Evolutionary conservation across 257 asterid genomes (phyloP).

Genomic region (Primulina huaijiensis): DNA sequence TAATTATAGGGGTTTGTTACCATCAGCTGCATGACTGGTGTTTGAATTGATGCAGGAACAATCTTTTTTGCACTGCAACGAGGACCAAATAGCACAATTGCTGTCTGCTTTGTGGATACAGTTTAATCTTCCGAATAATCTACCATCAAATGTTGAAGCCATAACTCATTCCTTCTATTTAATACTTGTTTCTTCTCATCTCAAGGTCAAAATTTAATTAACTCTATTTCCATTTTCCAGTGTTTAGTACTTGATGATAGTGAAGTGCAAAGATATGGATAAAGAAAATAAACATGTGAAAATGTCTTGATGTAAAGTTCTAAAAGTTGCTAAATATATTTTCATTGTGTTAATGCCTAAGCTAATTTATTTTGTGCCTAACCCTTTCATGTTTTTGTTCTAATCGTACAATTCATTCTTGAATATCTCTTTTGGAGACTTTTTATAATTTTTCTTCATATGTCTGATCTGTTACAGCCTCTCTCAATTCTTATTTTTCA

Average conservation of each 20-base stretch:
- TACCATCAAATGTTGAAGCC: slow-evolving; percentile 88
- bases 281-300: background rate
- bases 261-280: background rate
- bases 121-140: slow-evolving; percentile 70
- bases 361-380: background rate
- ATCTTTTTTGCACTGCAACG: slow-evolving; percentile 61
- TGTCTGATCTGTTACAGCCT: background rate
- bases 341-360: background rate
- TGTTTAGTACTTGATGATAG: background rate
- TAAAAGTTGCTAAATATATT: background rate
- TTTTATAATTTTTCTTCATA: background rate
- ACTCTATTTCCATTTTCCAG: background rate
- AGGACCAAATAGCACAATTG: slow-evolving; percentile 84
- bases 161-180: slow-evolving; percentile 90
- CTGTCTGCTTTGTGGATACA: slow-evolving; percentile 86
- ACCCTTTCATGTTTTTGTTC: background rate
- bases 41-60: slow-evolving; percentile 57
- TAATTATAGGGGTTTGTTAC: background rate
- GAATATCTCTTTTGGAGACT: background rate
- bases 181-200: slow-evolving; percentile 57
- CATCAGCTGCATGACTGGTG: background rate
- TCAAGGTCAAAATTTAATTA: slow-evolving; percentile 49
- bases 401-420: background rate
- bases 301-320: too few species aligned
- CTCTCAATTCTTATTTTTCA: slow-evolving; percentile 36